phyloP scores from a whole-genome alignment of 2,329 filamentous ascomycete species.

The Colletotrichum cereale region DNA sequence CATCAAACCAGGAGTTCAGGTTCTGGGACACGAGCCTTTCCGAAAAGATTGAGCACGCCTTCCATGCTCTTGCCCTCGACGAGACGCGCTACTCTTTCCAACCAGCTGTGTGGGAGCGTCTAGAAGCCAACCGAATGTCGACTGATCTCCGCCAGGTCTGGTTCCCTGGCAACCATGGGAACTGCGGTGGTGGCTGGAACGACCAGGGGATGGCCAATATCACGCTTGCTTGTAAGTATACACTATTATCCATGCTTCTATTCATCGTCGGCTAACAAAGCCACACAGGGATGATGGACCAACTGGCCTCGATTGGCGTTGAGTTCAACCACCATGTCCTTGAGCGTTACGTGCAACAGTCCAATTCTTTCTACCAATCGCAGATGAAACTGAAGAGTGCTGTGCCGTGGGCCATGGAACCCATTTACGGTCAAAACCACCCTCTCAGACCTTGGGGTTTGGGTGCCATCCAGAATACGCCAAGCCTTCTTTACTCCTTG shows the following conservation, averaged over 20 bases:
- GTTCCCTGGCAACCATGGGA: conserved; percentile 80
- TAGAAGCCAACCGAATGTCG: conserved; percentile 51
- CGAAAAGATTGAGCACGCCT: conserved; percentile 66
- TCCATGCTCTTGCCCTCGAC: conserved; percentile 70
- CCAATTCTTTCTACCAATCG: conserved; percentile 45
- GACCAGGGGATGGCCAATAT: conserved; percentile 60
- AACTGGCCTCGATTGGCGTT: conserved; percentile 63
- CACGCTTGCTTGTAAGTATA: conserved; percentile 53
- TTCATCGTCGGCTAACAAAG: not conserved
- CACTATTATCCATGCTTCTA: not conserved
- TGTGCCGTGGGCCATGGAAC: conserved; percentile 59
- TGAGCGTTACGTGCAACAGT: conserved; percentile 53
- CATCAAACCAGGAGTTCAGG: conserved; percentile 61
- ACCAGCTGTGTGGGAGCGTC: conserved; percentile 68
- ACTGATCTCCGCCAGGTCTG: conserved; percentile 66
- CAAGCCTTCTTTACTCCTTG: conserved; percentile 58
- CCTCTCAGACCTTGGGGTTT: conserved; percentile 64
- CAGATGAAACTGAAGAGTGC: conserved; percentile 37
- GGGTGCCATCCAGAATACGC: conserved; percentile 57
- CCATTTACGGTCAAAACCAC: conserved; percentile 60
- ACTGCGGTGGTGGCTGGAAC: conserved; percentile 77
- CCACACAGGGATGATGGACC: conserved; percentile 66
- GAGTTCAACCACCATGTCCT: conserved; percentile 61
- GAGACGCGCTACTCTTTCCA: conserved; percentile 66
- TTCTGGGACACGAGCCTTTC: conserved; percentile 68